Base-by-base conservation (phyloP, 2,329 filamentous ascomycete species). In the Pestalotiopsis fici region DNA sequence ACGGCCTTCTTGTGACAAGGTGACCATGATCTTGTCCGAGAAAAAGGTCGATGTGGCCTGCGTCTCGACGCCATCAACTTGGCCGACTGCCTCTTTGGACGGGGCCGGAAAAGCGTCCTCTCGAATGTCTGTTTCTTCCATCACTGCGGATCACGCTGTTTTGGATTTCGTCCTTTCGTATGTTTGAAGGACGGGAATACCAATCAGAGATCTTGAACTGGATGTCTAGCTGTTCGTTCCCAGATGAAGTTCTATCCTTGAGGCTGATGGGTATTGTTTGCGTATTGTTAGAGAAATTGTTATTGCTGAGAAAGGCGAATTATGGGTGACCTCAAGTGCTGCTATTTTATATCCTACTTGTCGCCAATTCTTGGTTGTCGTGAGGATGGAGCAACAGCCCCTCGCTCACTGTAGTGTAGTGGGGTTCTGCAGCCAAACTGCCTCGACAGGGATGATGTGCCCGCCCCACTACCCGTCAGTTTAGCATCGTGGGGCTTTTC, bases 21-120 rank as follows among this genome's bases (percentile, higher is more conserved):
- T 98, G 70, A 99, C 83, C 73, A 99, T 82, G 74, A 99, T 94
- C 80, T 94, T 97, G 86, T 98, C 96, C 9, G 90, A 86, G 80
- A 98, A 98, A 73, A 86, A 88, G 65, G 94, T 84, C 12, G 86
- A 86, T 50, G 89, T 90, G 39, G 93, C 90, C 71, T 94, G 89
- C 1, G 96, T 98, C 43, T 85, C 79, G 25, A 91, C 79, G 35
- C 89, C 90, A 69, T 91, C 88, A 69, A 98, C 88, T 3, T 83
- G 77, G 2, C 91, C 90, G 1, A 85, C 83, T 15, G 84, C 84
- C 69, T 85, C 84, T 64, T 86, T 90, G 2, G 88, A 90, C 12
- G 83, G 81, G 3, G 90, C 91, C 18, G 93, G 93, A 74, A 93
- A 97, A 0, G 87, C 81, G n/a, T 88, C 84, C 57, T 82, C 77